These are phyloP conservation scores for Quillaja saponaria DNA, from an alignment of 306 rosid genomes.

Conservation along the genomic window DNA sequence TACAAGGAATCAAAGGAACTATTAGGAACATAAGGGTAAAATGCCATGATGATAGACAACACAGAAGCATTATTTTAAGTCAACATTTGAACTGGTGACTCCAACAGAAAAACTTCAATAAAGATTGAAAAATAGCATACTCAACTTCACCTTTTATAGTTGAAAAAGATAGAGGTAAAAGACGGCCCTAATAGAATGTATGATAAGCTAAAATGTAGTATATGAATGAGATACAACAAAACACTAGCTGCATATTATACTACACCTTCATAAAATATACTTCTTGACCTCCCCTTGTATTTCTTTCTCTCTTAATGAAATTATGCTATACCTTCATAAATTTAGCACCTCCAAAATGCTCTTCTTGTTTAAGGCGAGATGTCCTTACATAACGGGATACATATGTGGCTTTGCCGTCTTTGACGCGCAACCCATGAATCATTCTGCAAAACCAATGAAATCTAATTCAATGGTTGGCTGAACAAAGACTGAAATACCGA, in stretches of 20 bases:
- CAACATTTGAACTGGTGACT: too few relatives aligned
- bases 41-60: too few relatives aligned
- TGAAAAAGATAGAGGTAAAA: not conserved
- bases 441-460: slow-evolving; percentile 57
- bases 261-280: slow-evolving; percentile 89
- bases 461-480: slow-evolving; percentile 16
- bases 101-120: too few relatives aligned
- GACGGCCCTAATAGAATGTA: not conserved
- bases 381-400: slow-evolving; percentile 85
- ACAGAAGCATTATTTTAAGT: too few relatives aligned
- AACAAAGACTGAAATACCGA: slow-evolving; percentile 13
- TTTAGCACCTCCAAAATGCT: slow-evolving; percentile 75
- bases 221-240: too few relatives aligned
- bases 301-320: too few relatives aligned
- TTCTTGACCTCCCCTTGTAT: too few relatives aligned
- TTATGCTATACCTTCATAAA: slow-evolving; percentile 68
- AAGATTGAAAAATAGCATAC: too few relatives aligned
- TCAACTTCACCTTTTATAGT: not conserved
- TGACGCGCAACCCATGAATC: slow-evolving; percentile 93
- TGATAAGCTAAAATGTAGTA: too few relatives aligned
- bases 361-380: slow-evolving; percentile 91
- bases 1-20: too few relatives aligned
- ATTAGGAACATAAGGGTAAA: too few relatives aligned
- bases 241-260: too few relatives aligned
- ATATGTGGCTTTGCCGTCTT: slow-evolving; percentile 87